A percentile compares a stretch with the other conserved stretches of the same genome.
Conservation (phyloP, 2,329 filamentous ascomycete species). For the Fusarium kyushuense region DNA sequence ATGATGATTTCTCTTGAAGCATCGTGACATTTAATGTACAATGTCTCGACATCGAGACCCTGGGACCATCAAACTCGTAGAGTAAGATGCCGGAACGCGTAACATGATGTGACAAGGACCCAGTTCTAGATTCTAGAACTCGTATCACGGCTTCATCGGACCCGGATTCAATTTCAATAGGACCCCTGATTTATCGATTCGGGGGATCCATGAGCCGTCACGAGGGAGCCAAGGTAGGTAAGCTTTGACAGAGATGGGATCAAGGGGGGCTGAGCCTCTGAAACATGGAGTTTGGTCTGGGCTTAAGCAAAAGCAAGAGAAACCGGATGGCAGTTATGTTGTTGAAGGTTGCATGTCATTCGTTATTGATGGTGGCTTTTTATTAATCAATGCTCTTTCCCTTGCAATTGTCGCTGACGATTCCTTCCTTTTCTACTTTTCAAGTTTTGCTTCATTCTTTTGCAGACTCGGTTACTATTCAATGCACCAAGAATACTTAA, state of each 20-base stretch:
- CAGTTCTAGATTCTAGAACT: slow-evolving; percentile 23
- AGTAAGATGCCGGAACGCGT: slow-evolving; percentile 19
- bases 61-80: slow-evolving; percentile 2
- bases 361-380: slow-evolving; percentile 21
- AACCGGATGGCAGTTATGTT: not conserved
- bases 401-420: not conserved
- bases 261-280: slow-evolving; percentile 35
- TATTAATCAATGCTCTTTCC: slow-evolving; percentile 24
- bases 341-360: slow-evolving; percentile 13
- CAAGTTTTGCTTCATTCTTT: slow-evolving; percentile 12
- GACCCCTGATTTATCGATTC: slow-evolving; percentile 15
- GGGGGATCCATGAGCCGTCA: slow-evolving; percentile 11
- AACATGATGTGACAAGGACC: slow-evolving; percentile 25
- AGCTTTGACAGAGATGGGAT: slow-evolving; percentile 8
- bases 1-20: not conserved
- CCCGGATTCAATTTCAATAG: slow-evolving; percentile 26
- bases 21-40: not conserved
- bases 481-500: slow-evolving; percentile 11
- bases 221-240: slow-evolving; percentile 6
- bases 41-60: not conserved
- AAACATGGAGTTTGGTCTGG: slow-evolving; percentile 40
- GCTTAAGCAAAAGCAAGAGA: not conserved
- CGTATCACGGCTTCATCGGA: slow-evolving; percentile 18
- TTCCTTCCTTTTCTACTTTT: slow-evolving; percentile 4
- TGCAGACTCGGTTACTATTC: slow-evolving; percentile 5